Conservation (phyloP, 345 rosid species). For the Anastatica hierochuntica region DNA sequence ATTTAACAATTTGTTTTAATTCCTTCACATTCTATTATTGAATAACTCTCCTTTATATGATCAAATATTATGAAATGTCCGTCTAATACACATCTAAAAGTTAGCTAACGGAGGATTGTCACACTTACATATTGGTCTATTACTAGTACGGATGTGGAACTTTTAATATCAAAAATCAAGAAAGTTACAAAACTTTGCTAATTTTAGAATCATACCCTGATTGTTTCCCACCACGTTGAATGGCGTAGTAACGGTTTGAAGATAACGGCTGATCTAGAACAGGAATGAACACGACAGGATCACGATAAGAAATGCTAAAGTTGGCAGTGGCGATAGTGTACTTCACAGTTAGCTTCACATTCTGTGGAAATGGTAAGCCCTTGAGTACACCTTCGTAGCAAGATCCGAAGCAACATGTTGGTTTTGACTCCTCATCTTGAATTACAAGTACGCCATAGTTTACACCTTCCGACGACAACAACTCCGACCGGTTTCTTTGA, state of each 20-base stretch:
- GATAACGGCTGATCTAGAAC: constrained; percentile 38
- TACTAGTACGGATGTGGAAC: no score
- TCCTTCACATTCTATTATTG: no score
- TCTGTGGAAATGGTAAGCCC: constrained; percentile 46
- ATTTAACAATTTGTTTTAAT: no score
- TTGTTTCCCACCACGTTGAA: no score
- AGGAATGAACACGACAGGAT: constrained; percentile 29
- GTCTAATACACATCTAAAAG: no score
- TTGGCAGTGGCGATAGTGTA: neutral
- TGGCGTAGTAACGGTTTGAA: constrained; percentile 24
- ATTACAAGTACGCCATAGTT: constrained; percentile 43
- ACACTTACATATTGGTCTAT: no score
- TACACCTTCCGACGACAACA: constrained; percentile 43
- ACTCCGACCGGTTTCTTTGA: constrained; percentile 25
- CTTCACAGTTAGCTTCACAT: constrained; percentile 27
- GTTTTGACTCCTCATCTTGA: constrained; percentile 40
- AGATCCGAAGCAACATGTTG: constrained; percentile 38
- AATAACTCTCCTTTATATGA: no score
- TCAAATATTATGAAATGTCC: no score
- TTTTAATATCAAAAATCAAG: no score
- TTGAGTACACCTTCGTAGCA: constrained; percentile 10
- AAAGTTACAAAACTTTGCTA: no score
- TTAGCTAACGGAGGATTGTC: no score
- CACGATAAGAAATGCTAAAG: neutral
- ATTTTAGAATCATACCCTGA: no score